These are phyloP conservation scores for Chenopodium berlandieri DNA, from an alignment of 148 eudicot species.

Conservation along the genomic window DNA sequence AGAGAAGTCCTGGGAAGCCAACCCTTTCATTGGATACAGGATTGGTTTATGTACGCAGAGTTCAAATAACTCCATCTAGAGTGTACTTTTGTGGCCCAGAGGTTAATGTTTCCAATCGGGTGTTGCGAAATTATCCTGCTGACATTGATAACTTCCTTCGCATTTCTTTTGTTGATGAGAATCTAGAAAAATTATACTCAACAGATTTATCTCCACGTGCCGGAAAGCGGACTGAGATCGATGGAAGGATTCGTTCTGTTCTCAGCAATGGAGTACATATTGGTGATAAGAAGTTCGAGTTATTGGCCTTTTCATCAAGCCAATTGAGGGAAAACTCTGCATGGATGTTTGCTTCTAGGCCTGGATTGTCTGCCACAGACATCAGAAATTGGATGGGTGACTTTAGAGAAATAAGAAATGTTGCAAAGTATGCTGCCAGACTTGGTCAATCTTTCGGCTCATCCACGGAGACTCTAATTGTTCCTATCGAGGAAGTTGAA, in stretches of 20 bases:
- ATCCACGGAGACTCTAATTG: constrained; percentile 74
- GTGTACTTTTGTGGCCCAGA: constrained; percentile 89
- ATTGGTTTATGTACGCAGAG: constrained; percentile 66
- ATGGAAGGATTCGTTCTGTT: constrained; percentile 50
- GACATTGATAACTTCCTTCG: constrained; percentile 81
- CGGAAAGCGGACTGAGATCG: constrained; percentile 47
- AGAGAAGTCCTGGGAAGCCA: constrained; percentile 42
- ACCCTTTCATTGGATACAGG: constrained; percentile 59
- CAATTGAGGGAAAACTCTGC: constrained; percentile 83
- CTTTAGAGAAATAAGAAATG: constrained; percentile 61
- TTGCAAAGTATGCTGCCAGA: constrained; percentile 96
- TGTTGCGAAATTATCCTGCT: constrained; percentile 47
- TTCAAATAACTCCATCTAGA: constrained; percentile 71
- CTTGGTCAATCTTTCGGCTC: constrained; percentile 95
- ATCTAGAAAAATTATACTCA: constrained; percentile 58
- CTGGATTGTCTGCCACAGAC: constrained; percentile 53
- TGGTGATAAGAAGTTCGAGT: constrained; percentile 72
- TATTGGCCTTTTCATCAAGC: constrained; percentile 90
- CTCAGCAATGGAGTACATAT: constrained; percentile 61
- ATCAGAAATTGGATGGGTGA: constrained; percentile 88
- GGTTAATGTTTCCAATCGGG: constrained; percentile 80
- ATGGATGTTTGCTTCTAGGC: constrained; percentile 92
- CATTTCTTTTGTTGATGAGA: constrained; percentile 88
- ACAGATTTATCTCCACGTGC: constrained; percentile 59
- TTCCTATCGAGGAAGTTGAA: constrained; percentile 50